Conservation (phyloP, 1,139 yeast species). For the Scheffersomyces titani region DNA sequence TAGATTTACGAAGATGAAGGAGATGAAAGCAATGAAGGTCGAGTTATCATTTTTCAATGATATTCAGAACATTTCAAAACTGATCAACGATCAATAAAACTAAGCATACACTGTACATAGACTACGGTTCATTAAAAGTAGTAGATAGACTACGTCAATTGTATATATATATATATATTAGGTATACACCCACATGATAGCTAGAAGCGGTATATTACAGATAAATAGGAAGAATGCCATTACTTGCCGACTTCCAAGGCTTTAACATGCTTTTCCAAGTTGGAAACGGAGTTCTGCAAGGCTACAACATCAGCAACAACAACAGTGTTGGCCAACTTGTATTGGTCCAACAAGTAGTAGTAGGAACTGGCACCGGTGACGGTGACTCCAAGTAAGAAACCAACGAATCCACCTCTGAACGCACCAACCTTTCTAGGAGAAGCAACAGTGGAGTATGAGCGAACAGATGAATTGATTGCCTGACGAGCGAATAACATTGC, state of each 20-base stretch:
- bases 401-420: conserved; percentile 68
- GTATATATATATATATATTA: neutral
- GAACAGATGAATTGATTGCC: conserved; percentile 19
- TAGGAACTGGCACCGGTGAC: conserved; percentile 76
- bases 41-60: neutral
- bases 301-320: conserved; percentile 74
- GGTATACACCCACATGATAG: neutral
- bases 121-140: neutral
- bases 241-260: conserved; percentile 48
- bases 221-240: neutral
- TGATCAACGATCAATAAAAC: neutral
- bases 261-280: conserved; percentile 67
- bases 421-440: conserved; percentile 52
- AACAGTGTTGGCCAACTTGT: conserved; percentile 69
- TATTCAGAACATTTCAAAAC: too few relatives aligned
- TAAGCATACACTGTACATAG: neutral
- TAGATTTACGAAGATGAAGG: too few relatives aligned
- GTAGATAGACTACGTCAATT: neutral
- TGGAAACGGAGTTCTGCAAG: conserved; percentile 66
- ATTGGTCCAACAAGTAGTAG: conserved; percentile 76
- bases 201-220: neutral
- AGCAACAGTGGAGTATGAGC: conserved; percentile 36
- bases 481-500: conserved; percentile 18
- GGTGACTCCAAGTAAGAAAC: conserved; percentile 77
- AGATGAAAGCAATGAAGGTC: too few relatives aligned